These are phyloP conservation scores for Beauveria varroae DNA, from an alignment of 2,329 filamentous ascomycete genomes.

Conservation along the genomic window DNA sequence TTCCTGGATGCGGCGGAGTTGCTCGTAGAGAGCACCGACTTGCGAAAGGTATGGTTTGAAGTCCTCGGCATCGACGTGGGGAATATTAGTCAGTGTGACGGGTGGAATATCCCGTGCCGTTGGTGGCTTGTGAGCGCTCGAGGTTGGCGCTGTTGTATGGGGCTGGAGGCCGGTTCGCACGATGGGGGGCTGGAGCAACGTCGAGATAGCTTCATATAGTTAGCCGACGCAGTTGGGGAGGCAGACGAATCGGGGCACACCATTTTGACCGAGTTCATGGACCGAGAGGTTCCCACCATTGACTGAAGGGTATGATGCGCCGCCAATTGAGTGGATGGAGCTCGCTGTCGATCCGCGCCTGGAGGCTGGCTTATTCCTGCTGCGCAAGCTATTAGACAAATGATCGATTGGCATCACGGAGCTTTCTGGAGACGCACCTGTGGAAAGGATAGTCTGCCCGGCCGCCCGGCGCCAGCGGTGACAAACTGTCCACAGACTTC, in stretches of 20 bases:
- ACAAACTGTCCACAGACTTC: constrained; percentile 59
- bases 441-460: constrained; percentile 52
- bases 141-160: constrained; percentile 61
- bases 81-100: constrained; percentile 82
- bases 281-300: constrained; percentile 48
- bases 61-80: constrained; percentile 67
- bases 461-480: constrained; percentile 42
- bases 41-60: constrained; percentile 82
- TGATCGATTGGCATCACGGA: neutral
- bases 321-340: constrained; percentile 81
- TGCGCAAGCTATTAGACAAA: neutral
- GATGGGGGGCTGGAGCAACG: constrained; percentile 84
- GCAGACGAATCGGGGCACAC: constrained; percentile 31
- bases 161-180: constrained; percentile 80
- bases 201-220: constrained; percentile 66
- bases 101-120: constrained; percentile 87
- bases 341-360: constrained; percentile 79
- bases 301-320: constrained; percentile 66
- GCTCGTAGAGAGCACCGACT: constrained; percentile 82
- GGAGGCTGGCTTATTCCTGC: constrained; percentile 26
- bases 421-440: constrained; percentile 34
- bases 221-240: neutral
- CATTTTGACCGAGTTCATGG: constrained; percentile 76
- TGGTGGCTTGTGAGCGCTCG: constrained; percentile 72
- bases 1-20: constrained; percentile 76